phyloP scores from a whole-genome alignment of 768 basidiomycete genomes.

The Cystobasidium tubakii region DNA sequence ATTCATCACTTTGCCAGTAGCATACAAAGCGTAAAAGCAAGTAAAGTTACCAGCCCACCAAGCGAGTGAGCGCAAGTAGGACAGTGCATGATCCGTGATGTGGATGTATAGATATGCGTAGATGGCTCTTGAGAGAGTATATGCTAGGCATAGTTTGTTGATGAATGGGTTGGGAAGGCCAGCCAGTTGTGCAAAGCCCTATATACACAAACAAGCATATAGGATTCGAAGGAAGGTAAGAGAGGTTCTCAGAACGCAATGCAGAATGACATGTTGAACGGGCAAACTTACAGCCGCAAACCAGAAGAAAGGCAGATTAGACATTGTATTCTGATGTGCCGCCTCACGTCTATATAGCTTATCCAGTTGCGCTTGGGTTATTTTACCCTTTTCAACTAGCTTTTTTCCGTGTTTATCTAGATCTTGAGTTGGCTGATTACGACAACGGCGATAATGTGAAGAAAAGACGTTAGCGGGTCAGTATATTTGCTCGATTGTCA shows the following conservation, averaged over 20 bases:
- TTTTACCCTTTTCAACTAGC: constrained; percentile 25
- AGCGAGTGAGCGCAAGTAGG: background rate
- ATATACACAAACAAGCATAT: background rate
- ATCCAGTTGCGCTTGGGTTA: constrained; percentile 19
- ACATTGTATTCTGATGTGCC: constrained; percentile 24
- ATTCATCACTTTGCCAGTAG: constrained; percentile 16
- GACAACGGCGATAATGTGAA: too few species aligned
- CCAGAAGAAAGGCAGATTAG: constrained; percentile 18
- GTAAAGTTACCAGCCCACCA: constrained; percentile 36
- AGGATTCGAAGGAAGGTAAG: background rate
- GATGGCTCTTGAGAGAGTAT: background rate
- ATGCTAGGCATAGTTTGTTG: constrained; percentile 26
- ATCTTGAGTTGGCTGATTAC: constrained; percentile 11
- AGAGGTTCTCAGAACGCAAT: too few species aligned
- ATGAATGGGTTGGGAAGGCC: constrained; percentile 25
- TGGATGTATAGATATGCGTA: constrained; percentile 22
- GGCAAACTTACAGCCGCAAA: constrained; percentile 7
- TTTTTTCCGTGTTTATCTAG: constrained; percentile 23
- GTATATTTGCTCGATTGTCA: too few species aligned
- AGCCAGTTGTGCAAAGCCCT: constrained; percentile 18
- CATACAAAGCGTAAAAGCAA: constrained; percentile 6
- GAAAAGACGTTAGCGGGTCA: too few species aligned
- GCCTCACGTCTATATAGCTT: constrained; percentile 28
- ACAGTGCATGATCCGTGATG: background rate
- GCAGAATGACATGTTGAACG: too few species aligned